These are phyloP conservation scores for Hypoxylon sp. DNA, from an alignment of 2,329 filamentous ascomycete species.

Conservation along the genomic window DNA sequence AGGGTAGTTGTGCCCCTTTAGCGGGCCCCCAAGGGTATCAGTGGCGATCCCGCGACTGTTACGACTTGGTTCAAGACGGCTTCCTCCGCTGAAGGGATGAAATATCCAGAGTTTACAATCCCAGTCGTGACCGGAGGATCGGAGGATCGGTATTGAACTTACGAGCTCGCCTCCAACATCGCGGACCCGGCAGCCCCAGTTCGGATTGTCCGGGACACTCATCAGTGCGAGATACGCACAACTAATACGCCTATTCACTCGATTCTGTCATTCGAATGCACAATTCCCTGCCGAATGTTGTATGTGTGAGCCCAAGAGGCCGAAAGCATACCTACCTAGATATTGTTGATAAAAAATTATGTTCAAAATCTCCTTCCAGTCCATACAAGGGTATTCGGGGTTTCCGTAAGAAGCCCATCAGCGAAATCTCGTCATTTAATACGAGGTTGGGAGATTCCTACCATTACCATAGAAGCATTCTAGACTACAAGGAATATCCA, in stretches of 20 bases:
- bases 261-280: not conserved
- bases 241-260: not conserved
- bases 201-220: not conserved
- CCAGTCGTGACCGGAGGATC: not conserved
- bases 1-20: constrained; percentile 32
- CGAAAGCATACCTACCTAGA: too few species aligned
- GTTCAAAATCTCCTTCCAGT: too few species aligned
- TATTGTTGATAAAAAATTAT: too few species aligned
- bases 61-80: constrained; percentile 5
- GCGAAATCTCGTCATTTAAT: not conserved
- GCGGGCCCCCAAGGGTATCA: constrained; percentile 35
- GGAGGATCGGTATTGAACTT: constrained; percentile 13
- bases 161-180: constrained; percentile 17
- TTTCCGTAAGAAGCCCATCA: too few species aligned
- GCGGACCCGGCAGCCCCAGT: not conserved
- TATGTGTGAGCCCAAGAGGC: not conserved
- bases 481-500: constrained; percentile 4
- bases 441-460: not conserved
- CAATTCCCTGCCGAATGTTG: not conserved
- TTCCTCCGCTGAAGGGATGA: constrained; percentile 24
- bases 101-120: constrained; percentile 4
- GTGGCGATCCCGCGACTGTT: constrained; percentile 27
- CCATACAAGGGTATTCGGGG: too few species aligned
- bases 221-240: not conserved
- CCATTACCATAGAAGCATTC: not conserved